Evolutionary conservation across 1,284 basidiomycete genomes (phyloP), one percentile per base, ranked within the genome.

Genomic region (Lentinus polychrous): DNA sequence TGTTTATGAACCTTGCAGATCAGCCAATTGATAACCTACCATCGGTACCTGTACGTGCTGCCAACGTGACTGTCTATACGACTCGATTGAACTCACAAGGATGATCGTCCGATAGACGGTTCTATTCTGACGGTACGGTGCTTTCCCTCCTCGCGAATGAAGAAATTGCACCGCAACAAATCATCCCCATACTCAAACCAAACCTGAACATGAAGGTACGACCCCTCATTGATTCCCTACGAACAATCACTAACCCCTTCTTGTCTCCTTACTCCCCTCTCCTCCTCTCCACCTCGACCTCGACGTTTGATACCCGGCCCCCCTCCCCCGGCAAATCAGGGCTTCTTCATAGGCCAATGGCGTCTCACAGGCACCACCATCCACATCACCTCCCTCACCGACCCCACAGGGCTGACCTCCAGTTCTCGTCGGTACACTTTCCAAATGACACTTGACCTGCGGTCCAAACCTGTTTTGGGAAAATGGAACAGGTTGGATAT

Each of bases 401-500:
- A 89, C 43, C 59, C 55, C 46, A 39, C 46, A 46, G 45, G 45
- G 33, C 15, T 27, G 2, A 31, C 40, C 15, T 20, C 46, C n/a
- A 17, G 32, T 17, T 37, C 36, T 5, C 23, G 50, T 34, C 49
- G 52, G 43, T 95, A 95, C 64, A 74, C 81, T 6, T 96, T 96
- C 65, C 80, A 81, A 59, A 96, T 97, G 92, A 76, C 76, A 11
- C 76, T 97, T 51, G 67, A 72, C 10, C 71, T 97, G 15, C 76
- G 78, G n/a, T 90, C 89, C 39, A 84, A 86, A 7, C 84, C 85
- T 1, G 18, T 31, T 10, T 64, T 89, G 11, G 91, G 91, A 12
- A 73, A 86, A 38, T 96, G 93, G 93, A 94, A 96, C 67, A 88
- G 82, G 61, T 73, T 96, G 52, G 83, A 91, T 50, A 76, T 95